Percentiles rank a stretch among this genome's conserved stretches.
These are phyloP conservation scores for Lichtheimia ornata DNA, from an alignment of 371 early-diverging fungal genomes.

Conservation along the genomic window DNA sequence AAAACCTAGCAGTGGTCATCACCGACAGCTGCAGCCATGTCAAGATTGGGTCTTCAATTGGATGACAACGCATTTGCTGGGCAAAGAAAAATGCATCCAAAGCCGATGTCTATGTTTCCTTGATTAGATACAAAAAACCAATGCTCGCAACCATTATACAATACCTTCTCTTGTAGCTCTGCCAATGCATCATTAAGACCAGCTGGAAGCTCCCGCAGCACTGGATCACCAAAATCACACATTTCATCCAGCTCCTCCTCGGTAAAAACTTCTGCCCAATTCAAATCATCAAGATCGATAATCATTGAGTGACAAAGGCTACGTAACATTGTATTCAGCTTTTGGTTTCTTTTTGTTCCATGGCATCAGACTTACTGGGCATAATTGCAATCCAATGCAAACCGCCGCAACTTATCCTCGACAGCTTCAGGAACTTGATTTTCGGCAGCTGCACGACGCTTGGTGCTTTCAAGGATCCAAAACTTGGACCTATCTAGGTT, in stretches of 20 bases:
- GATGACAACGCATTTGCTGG: not conserved
- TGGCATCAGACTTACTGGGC: not conserved
- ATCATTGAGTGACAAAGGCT: conserved; percentile 6
- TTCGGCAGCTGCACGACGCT: not conserved
- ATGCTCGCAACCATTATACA: too few species aligned
- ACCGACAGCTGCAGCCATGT: conserved; percentile 4
- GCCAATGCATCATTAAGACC: not conserved
- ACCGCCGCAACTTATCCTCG: conserved; percentile 2
- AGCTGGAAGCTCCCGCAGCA: not conserved
- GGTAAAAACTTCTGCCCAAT: conserved; percentile 3
- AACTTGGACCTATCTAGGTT: conserved; percentile 2
- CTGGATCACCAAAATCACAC: not conserved
- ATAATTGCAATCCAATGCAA: conserved; percentile 8
- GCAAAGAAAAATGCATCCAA: not conserved
- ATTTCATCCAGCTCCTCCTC: not conserved
- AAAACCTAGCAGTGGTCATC: not conserved
- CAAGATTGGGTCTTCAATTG: not conserved
- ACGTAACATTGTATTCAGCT: not conserved
- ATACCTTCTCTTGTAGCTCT: not conserved
- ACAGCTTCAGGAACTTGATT: not conserved
- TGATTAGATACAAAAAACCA: too few species aligned
- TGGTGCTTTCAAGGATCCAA: conserved; percentile 2
- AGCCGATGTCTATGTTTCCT: not conserved
- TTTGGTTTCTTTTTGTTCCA: not conserved
- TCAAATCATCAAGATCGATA: conserved; percentile 6